phyloP scores from a whole-genome alignment of 2,329 filamentous ascomycete genomes.

The Neonectria ditissima region DNA sequence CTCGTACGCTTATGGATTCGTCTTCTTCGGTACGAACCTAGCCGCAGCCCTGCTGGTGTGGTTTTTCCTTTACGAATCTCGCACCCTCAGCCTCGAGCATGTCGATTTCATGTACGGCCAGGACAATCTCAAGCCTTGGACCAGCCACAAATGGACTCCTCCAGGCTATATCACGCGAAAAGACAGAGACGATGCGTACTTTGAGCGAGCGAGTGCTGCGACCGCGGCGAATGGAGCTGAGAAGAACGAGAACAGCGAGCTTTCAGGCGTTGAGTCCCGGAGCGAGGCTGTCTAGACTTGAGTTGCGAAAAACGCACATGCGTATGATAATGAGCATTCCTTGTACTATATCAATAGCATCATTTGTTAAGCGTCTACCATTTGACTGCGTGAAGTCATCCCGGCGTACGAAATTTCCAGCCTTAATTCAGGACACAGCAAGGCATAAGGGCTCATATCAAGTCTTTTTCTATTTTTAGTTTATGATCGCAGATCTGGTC shows the following conservation, averaged over 20 bases:
- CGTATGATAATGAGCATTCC: conserved; percentile 23
- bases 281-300: conserved; percentile 35
- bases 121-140: conserved; percentile 68
- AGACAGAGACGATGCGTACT: conserved; percentile 48
- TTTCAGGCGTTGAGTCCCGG: conserved; percentile 34
- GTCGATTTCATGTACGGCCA: conserved; percentile 78
- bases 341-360: conserved; percentile 24
- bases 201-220: conserved; percentile 37
- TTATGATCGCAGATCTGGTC: too few relatives aligned
- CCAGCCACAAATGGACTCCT: conserved; percentile 65
- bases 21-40: conserved; percentile 73
- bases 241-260: conserved; percentile 39
- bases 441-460: too few relatives aligned
- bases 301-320: conserved; percentile 25
- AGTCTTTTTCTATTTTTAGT: too few relatives aligned
- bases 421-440: too few relatives aligned
- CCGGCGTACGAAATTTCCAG: neutral
- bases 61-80: conserved; percentile 77
- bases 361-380: neutral
- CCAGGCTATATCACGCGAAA: conserved; percentile 57
- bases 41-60: conserved; percentile 70
- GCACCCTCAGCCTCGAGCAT: conserved; percentile 75
- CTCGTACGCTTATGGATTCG: conserved; percentile 72
- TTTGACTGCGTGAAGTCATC: neutral
- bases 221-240: conserved; percentile 13